Conservation (phyloP, 805 yeast genomes). For the Teunomyces pallodes region DNA sequence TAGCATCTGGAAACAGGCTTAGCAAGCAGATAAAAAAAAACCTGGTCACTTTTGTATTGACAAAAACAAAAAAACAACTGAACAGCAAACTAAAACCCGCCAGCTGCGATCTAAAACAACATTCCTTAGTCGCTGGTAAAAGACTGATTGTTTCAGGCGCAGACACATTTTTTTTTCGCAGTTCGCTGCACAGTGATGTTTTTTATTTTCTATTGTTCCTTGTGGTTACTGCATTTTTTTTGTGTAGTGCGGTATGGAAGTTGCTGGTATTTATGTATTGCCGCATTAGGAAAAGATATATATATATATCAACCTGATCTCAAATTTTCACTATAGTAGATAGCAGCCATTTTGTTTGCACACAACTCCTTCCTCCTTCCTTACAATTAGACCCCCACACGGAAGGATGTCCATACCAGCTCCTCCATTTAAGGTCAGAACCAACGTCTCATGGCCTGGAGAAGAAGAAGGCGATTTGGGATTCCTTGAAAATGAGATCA, state of each 20-base stretch:
- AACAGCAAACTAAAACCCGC: too few relatives aligned
- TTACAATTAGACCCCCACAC: neutral
- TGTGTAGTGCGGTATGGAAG: neutral
- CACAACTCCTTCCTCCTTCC: neutral
- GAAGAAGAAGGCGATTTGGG: slow-evolving; percentile 87
- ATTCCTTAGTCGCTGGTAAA: too few relatives aligned
- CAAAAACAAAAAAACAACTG: too few relatives aligned
- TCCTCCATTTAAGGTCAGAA: slow-evolving; percentile 72
- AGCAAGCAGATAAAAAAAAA: too few relatives aligned
- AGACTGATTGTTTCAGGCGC: too few relatives aligned
- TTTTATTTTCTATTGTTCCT: neutral
- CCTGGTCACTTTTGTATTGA: too few relatives aligned
- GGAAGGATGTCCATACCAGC: slow-evolving; percentile 29
- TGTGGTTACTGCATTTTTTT: neutral
- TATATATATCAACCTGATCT: neutral
- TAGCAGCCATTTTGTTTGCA: neutral
- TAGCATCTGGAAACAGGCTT: too few relatives aligned
- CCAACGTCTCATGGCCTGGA: slow-evolving; percentile 93
- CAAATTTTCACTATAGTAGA: neutral
- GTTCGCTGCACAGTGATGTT: neutral
- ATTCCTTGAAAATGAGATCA: slow-evolving; percentile 88
- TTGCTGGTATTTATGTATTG: slow-evolving; percentile 3
- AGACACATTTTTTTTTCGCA: neutral
- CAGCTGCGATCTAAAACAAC: too few relatives aligned
- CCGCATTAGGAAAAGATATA: neutral